Evolutionary conservation across 495 filamentous ascomycete species (phyloP), one percentile per base, ranked within the genome.

Genomic region (Aspergillus panamensis): DNA sequence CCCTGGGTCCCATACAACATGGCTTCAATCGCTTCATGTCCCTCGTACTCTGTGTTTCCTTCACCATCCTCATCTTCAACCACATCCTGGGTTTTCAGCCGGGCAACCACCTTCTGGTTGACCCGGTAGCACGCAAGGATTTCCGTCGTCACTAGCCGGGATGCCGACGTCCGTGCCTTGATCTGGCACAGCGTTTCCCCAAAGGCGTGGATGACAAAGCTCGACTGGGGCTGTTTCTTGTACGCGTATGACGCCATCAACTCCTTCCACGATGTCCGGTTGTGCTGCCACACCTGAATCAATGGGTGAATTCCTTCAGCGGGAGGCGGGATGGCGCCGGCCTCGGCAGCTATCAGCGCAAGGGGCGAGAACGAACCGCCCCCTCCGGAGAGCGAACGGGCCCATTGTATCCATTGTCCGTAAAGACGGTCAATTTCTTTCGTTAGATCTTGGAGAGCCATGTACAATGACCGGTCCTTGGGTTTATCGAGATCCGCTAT

Each of bases 241-340:
- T 88, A 91, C 3, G 77, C 69, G 2, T 72, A 74, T 3, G 87
- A 89, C 1, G 89, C 89, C 58, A 87, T 79, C 8, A 91, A 56
- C 7, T 73, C 63, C 9, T 68, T 71, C 53, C 76, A 74, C 13
- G 76, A 73, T 4, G 64, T 59, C 6, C 61, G 68, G 29, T 73
- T 71, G 17, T 74, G 64, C 57, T 73, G 77, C 67, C 77, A 79
- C 31, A 72, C 75, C 33, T 78, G 54, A 8, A 73, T 68, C 8
- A 70, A 64, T 6, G 82, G 69, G 57, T 76, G 80, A 0, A 63
- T 65, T 8, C 73, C 69, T 51, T 69, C 67, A 21, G 44, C 16
- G 1, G 69, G 69, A 4, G 69, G 62, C 8, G 53, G 39, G 8
- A 74, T 62, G 6, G 55, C 55, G 9, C 58, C 51, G 3, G 66